These are phyloP conservation scores for Clathrus columnatus DNA, from an alignment of 768 basidiomycete species.

Conservation along the genomic window DNA sequence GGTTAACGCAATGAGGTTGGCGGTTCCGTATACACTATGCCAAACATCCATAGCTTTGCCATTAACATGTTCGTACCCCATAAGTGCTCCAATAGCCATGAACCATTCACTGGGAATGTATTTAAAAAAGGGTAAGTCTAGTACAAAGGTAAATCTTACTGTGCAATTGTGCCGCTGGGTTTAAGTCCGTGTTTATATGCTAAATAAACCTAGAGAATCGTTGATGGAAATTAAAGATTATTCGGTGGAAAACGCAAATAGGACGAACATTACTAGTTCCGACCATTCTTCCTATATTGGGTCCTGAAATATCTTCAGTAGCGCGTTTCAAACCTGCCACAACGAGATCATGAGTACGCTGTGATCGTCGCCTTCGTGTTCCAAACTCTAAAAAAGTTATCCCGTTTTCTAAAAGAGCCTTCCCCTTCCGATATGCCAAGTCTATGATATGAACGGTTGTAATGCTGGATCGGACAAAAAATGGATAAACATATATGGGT, in stretches of 20 bases:
- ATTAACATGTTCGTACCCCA: conserved; percentile 74
- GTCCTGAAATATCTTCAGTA: conserved; percentile 32
- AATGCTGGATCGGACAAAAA: background rate
- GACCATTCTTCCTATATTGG: conserved; percentile 43
- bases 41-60: conserved; percentile 70
- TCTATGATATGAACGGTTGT: conserved; percentile 49
- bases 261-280: conserved; percentile 84
- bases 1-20: conserved; percentile 66
- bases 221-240: conserved; percentile 1
- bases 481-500: conserved; percentile 9
- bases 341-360: conserved; percentile 67
- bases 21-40: conserved; percentile 62
- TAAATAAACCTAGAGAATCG: conserved; percentile 57
- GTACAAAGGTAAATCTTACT: conserved; percentile 40
- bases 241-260: background rate
- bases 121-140: conserved; percentile 11
- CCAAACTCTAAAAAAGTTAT: conserved; percentile 83
- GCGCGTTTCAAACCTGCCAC: conserved; percentile 63
- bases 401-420: conserved; percentile 48
- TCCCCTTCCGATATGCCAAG: conserved; percentile 63
- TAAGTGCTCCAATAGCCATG: conserved; percentile 57
- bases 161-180: conserved; percentile 78
- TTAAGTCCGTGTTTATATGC: conserved; percentile 61
- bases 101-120: conserved; percentile 67
- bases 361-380: conserved; percentile 71